Conservation (phyloP, 805 yeast genomes). For the Saccharomycopsis sp. region DNA sequence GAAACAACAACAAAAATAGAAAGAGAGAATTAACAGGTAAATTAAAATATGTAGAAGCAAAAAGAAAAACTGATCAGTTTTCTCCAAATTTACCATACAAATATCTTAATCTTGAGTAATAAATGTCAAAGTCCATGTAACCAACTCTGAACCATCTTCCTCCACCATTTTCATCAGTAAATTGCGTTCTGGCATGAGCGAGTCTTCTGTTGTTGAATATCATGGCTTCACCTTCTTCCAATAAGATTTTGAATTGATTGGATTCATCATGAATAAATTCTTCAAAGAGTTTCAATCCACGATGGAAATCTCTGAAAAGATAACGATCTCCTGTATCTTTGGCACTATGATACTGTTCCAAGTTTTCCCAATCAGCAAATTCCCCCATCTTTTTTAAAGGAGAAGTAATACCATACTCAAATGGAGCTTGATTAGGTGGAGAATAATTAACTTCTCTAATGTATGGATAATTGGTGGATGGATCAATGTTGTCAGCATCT, state of each 20-base stretch:
- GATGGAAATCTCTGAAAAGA: constrained; percentile 41
- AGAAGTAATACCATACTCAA: constrained; percentile 43
- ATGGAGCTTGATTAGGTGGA: constrained; percentile 79
- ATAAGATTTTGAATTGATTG: constrained; percentile 44
- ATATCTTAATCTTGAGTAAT: constrained; percentile 45
- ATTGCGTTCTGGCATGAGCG: constrained; percentile 51
- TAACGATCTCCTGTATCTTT: constrained; percentile 31
- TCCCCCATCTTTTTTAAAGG: constrained; percentile 21
- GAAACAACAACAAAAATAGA: neutral
- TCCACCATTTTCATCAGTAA: constrained; percentile 36
- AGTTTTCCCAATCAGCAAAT: constrained; percentile 14
- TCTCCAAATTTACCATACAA: constrained; percentile 13
- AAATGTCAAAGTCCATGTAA: constrained; percentile 63
- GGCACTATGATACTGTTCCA: constrained; percentile 21
- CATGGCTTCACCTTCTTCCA: constrained; percentile 51
- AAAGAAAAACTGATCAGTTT: too few species aligned
- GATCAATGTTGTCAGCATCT: constrained; percentile 28
- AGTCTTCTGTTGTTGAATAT: constrained; percentile 63
- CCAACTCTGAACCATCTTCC: constrained; percentile 67
- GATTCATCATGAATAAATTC: constrained; percentile 38
- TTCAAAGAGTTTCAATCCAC: constrained; percentile 57
- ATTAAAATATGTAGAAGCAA: neutral
- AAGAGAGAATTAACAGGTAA: neutral
- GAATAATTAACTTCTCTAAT: constrained; percentile 61
- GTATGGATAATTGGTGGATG: constrained; percentile 23